These are phyloP conservation scores for Lichtheimia hyalospora DNA, from an alignment of 371 early-diverging fungal genomes.

Conservation along the genomic window DNA sequence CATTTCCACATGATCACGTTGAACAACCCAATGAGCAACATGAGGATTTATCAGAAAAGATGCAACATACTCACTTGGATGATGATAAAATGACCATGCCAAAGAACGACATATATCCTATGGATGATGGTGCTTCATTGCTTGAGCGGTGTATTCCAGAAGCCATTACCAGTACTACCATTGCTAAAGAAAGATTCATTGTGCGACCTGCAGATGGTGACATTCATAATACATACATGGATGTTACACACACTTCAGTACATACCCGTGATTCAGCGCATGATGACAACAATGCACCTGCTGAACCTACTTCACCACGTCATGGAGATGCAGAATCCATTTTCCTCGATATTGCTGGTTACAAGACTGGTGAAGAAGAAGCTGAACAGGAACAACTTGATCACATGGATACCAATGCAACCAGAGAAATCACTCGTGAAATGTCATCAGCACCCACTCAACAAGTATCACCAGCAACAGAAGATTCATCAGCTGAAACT, in stretches of 20 bases:
- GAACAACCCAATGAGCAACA: neutral
- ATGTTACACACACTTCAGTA: conserved; percentile 42
- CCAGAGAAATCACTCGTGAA: neutral
- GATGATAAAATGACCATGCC: neutral
- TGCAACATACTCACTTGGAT: too few relatives aligned
- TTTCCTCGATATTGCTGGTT: conserved; percentile 62
- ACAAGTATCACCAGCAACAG: neutral
- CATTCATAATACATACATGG: conserved; percentile 41
- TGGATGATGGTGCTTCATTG: conserved; percentile 42
- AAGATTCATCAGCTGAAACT: neutral
- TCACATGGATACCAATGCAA: neutral
- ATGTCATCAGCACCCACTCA: neutral
- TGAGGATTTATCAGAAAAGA: neutral
- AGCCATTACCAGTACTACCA: conserved; percentile 48
- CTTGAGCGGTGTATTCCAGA: conserved; percentile 43
- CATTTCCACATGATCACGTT: conserved; percentile 14
- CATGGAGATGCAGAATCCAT: conserved; percentile 38
- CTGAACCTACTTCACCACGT: conserved; percentile 14
- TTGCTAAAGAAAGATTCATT: conserved; percentile 49
- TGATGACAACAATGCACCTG: neutral
- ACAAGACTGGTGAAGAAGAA: conserved; percentile 45
- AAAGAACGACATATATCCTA: conserved; percentile 32
- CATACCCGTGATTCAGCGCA: conserved; percentile 7
- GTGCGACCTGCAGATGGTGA: conserved; percentile 46
- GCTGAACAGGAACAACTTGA: conserved; percentile 10